A percentile compares a stretch with the other conserved stretches of the same genome.
These are phyloP conservation scores for Yarrowia osloensis DNA, from an alignment of 805 yeast genomes.

Conservation along the genomic window DNA sequence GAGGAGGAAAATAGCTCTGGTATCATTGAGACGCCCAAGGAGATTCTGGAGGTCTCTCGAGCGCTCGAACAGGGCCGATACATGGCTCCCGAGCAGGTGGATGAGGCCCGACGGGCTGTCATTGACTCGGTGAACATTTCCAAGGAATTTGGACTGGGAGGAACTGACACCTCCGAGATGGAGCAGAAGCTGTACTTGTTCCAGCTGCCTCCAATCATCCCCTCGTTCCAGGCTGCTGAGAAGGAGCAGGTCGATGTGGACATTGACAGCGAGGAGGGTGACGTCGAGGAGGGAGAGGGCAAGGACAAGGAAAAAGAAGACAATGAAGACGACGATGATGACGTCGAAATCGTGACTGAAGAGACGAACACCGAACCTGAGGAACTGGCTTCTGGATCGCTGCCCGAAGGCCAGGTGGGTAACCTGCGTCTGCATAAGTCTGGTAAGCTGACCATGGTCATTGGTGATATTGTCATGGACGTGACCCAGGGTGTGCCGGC, in stretches of 20 bases:
- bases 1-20: constrained; percentile 15
- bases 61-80: constrained; percentile 24
- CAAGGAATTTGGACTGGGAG: constrained; percentile 27
- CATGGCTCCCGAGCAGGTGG: constrained; percentile 31
- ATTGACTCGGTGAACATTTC: constrained; percentile 3
- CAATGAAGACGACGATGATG: constrained; percentile 11
- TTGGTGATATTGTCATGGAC: constrained; percentile 71
- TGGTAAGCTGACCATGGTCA: constrained; percentile 72
- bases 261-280: constrained; percentile 26
- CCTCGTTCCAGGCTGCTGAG: constrained; percentile 41
- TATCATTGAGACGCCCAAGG: constrained; percentile 14
- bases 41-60: constrained; percentile 23
- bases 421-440: constrained; percentile 75
- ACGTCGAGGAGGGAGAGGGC: not conserved
- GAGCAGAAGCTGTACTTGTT: constrained; percentile 45
- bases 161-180: constrained; percentile 32
- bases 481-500: constrained; percentile 71
- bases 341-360: constrained; percentile 30
- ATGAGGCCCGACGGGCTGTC: constrained; percentile 22
- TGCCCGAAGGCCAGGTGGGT: constrained; percentile 67
- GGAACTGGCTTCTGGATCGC: not conserved
- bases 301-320: constrained; percentile 17
- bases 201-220: constrained; percentile 54
- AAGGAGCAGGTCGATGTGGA: constrained; percentile 32
- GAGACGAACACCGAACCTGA: not conserved